phyloP scores from a whole-genome alignment of 495 filamentous ascomycete species.

The Bathelium albidoporum region DNA sequence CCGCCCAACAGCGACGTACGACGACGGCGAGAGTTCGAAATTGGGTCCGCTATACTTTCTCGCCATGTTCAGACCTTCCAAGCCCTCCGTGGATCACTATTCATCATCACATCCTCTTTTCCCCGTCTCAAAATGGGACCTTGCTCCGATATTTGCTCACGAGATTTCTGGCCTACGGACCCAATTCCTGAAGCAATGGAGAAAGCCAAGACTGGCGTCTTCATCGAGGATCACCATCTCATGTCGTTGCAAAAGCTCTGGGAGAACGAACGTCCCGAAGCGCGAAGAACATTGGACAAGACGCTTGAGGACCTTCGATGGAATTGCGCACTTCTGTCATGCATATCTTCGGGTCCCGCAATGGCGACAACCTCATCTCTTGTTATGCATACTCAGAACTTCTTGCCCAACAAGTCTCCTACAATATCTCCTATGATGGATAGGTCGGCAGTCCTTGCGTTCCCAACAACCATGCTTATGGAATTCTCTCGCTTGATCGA shows the following conservation, averaged over 20 bases:
- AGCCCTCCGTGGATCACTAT: neutral
- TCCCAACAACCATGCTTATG: neutral
- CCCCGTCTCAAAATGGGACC: neutral
- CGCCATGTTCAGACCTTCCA: neutral
- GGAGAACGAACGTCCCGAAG: neutral
- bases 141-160: neutral
- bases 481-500: neutral
- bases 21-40: neutral
- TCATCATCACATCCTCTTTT: neutral
- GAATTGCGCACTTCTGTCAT: neutral
- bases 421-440: neutral
- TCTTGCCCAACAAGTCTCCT: neutral
- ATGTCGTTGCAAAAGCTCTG: neutral
- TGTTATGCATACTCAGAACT: neutral
- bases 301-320: neutral
- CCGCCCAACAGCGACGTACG: neutral
- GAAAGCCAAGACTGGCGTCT: neutral
- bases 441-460: neutral
- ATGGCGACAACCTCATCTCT: neutral
- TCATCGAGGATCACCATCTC: neutral
- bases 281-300: neutral
- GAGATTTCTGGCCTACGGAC: neutral
- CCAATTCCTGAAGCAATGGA: neutral
- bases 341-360: neutral
- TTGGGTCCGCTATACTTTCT: neutral